phyloP scores from a whole-genome alignment of 2,329 filamentous ascomycete genomes.

The Colletotrichum cuscutae region DNA sequence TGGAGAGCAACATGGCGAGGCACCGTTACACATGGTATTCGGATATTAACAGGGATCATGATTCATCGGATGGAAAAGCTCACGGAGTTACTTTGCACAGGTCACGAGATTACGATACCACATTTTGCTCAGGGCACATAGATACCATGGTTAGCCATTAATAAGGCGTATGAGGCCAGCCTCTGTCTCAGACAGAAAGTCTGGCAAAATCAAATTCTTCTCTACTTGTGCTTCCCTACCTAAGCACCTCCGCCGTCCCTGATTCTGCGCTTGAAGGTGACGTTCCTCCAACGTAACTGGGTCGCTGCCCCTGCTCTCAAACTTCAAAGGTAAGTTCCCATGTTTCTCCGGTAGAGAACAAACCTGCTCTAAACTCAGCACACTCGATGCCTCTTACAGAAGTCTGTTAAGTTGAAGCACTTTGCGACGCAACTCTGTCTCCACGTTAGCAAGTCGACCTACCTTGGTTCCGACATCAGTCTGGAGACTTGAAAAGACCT shows the following conservation, averaged over 20 bases:
- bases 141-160: constrained; percentile 20
- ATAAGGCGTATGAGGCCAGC: not conserved
- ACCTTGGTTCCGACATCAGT: not conserved
- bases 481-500: not conserved
- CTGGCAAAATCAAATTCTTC: too few relatives aligned
- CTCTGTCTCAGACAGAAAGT: not conserved
- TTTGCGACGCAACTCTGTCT: not conserved
- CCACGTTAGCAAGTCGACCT: not conserved
- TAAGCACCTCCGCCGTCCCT: not conserved
- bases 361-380: not conserved
- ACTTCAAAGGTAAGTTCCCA: not conserved
- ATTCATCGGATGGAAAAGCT: constrained; percentile 18
- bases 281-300: not conserved
- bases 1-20: not conserved
- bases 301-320: not conserved
- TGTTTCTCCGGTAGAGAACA: not conserved
- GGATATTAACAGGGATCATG: not conserved
- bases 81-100: constrained; percentile 16
- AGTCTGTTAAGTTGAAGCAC: too few relatives aligned
- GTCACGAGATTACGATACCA: constrained; percentile 31
- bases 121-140: constrained; percentile 25
- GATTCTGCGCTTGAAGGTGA: not conserved
- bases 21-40: not conserved
- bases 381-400: not conserved
- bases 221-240: too few relatives aligned